Percentiles rank a stretch among this genome's conserved stretches.
Evolutionary conservation across 2,329 filamentous ascomycete genomes (phyloP).

Genomic region (Aspergillus ruber): DNA sequence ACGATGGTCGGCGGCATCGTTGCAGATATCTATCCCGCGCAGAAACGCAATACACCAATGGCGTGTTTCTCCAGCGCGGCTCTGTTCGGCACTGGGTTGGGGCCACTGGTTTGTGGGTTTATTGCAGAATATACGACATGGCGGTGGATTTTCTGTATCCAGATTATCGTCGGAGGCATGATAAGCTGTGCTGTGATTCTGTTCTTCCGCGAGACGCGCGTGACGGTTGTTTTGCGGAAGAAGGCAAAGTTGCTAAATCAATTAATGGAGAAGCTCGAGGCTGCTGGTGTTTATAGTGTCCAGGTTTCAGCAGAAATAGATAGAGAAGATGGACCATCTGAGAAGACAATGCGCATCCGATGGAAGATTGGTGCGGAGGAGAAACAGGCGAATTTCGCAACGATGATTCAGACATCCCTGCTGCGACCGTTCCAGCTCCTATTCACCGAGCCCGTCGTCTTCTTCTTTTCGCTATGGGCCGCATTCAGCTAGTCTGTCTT

Average conservation of each 20-base stretch:
- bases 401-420: neutral
- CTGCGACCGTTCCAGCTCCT: neutral
- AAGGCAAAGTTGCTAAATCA: neutral
- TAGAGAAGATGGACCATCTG: neutral
- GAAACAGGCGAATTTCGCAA: neutral
- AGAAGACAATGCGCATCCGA: neutral
- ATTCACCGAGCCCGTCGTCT: neutral
- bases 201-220: neutral
- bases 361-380: neutral
- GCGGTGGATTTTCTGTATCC: constrained; percentile 5
- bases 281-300: neutral
- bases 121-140: neutral
- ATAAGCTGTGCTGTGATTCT: neutral
- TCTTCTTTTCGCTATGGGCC: neutral
- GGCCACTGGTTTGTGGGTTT: constrained; percentile 1
- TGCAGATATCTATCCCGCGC: neutral
- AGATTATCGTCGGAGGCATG: neutral
- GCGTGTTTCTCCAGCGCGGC: neutral
- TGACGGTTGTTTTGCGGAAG: neutral
- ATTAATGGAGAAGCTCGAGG: neutral
- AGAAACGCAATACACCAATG: neutral
- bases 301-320: too few species aligned
- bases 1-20: neutral
- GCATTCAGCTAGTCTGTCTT: neutral
- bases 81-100: neutral